phyloP scores from a whole-genome alignment of 495 filamentous ascomycete genomes.

The Hypoxylon cercidicola region DNA sequence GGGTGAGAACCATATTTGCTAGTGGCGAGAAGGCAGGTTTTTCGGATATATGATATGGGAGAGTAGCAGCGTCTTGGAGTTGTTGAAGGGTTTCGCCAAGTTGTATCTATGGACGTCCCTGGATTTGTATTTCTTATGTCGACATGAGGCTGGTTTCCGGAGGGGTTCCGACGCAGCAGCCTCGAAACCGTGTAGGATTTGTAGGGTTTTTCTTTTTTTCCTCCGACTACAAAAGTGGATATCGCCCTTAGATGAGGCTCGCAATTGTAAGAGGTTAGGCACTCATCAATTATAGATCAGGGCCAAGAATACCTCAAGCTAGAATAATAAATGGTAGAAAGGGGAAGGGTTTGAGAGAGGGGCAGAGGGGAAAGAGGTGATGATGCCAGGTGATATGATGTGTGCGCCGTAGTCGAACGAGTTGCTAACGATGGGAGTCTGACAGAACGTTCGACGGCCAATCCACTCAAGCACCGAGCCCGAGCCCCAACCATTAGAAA shows the following conservation, averaged over 20 bases:
- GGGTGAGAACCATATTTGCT: constrained; percentile 61
- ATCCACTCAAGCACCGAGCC: constrained; percentile 19
- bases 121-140: constrained; percentile 10
- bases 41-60: constrained; percentile 2
- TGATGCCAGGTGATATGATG: constrained; percentile 35
- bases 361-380: constrained; percentile 11
- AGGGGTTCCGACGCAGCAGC: constrained; percentile 18
- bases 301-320: not conserved
- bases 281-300: constrained; percentile 13
- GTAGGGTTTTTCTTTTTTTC: constrained; percentile 1
- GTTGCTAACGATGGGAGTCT: constrained; percentile 8
- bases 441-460: constrained; percentile 37
- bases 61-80: not conserved
- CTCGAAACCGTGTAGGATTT: constrained; percentile 23
- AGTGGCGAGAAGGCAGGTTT: constrained; percentile 18
- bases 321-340: constrained; percentile 12
- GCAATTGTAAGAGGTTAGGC: constrained; percentile 14
- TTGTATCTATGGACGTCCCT: constrained; percentile 32
- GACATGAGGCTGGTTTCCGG: constrained; percentile 29
- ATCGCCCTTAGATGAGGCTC: constrained; percentile 20
- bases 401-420: constrained; percentile 14
- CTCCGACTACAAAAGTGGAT: not conserved
- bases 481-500: constrained; percentile 19
- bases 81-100: constrained; percentile 21
- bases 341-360: not conserved